These are phyloP conservation scores for Globisporangium okanoganense DNA, from an alignment of 352 stramenopile genomes.

Conservation along the genomic window DNA sequence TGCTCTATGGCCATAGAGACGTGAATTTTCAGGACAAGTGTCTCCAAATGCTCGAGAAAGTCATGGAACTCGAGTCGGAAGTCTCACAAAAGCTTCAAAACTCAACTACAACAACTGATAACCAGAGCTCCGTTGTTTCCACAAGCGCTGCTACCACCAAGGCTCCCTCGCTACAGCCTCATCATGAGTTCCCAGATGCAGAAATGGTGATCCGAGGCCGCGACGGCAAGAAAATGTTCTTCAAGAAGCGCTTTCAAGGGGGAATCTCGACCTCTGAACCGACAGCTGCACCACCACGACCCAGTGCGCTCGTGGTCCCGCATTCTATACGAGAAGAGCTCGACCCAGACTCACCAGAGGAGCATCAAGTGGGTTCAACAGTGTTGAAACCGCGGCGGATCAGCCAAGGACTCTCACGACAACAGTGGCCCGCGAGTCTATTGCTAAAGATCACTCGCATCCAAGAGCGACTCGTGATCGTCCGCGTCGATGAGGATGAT, in stretches of 20 bases:
- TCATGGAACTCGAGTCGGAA: constrained; percentile 7
- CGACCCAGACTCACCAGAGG: neutral
- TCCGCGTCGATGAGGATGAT: constrained; percentile 22
- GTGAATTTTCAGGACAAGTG: constrained; percentile 10
- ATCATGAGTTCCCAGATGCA: constrained; percentile 19
- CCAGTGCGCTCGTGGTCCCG: constrained; percentile 2
- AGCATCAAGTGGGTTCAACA: neutral
- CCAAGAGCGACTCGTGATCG: constrained; percentile 8
- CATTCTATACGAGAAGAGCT: neutral
- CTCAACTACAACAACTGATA: neutral
- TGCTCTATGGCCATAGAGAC: neutral
- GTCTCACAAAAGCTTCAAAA: neutral
- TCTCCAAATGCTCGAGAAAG: constrained; percentile 12
- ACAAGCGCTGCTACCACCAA: neutral
- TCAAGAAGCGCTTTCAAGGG: constrained; percentile 18
- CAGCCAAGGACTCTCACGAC: neutral
- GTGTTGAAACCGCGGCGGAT: neutral
- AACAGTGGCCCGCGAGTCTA: constrained; percentile 17
- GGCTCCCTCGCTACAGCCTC: neutral
- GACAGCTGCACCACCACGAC: too few species aligned
- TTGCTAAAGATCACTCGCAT: constrained; percentile 20
- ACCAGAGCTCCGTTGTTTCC: neutral
- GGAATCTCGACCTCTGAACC: neutral
- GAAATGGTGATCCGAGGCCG: constrained; percentile 27
- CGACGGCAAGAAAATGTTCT: constrained; percentile 41